Percentiles rank a stretch among this genome's conserved stretches.
Conservation (phyloP, 2,329 filamentous ascomycete genomes). For the Daldinia sp. region DNA sequence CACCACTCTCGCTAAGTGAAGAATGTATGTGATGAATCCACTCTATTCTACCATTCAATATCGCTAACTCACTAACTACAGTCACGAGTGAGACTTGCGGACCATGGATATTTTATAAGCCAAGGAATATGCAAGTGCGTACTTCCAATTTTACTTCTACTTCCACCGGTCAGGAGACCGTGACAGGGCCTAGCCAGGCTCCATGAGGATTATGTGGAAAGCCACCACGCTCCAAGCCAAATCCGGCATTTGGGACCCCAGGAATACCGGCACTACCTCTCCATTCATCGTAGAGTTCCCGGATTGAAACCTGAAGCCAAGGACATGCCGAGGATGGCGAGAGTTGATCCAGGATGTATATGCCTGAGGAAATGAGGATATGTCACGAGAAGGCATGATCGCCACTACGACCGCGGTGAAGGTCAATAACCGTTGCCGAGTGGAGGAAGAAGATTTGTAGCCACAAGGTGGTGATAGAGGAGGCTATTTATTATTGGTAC, state of each 20-base stretch:
- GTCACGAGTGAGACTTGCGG: constrained; percentile 25
- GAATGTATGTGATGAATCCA: constrained; percentile 37
- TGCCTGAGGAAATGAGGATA: constrained; percentile 29
- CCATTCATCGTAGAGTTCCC: constrained; percentile 32
- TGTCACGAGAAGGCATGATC: constrained; percentile 18
- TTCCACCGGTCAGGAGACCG: constrained; percentile 36
- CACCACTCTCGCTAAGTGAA: constrained; percentile 51
- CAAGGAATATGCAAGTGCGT: constrained; percentile 43
- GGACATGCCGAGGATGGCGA: constrained; percentile 35
- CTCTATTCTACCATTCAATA: not conserved
- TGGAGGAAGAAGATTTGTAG: constrained; percentile 14
- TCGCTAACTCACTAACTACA: constrained; percentile 21
- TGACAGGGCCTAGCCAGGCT: constrained; percentile 31
- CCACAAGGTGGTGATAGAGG: constrained; percentile 15
- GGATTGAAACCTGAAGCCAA: constrained; percentile 29
- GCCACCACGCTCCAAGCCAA: constrained; percentile 32
- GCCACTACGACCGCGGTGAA: constrained; percentile 11
- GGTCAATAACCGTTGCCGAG: constrained; percentile 10
- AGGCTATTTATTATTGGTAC: constrained; percentile 11
- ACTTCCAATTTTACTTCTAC: constrained; percentile 33
- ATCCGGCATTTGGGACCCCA: constrained; percentile 31
- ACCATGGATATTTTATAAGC: constrained; percentile 29
- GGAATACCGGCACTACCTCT: constrained; percentile 31
- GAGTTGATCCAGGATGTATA: constrained; percentile 30
- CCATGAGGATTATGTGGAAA: constrained; percentile 27